Base-by-base conservation (phyloP, 164 flowering plant genomes). In the Magnolia sinica region DNA sequence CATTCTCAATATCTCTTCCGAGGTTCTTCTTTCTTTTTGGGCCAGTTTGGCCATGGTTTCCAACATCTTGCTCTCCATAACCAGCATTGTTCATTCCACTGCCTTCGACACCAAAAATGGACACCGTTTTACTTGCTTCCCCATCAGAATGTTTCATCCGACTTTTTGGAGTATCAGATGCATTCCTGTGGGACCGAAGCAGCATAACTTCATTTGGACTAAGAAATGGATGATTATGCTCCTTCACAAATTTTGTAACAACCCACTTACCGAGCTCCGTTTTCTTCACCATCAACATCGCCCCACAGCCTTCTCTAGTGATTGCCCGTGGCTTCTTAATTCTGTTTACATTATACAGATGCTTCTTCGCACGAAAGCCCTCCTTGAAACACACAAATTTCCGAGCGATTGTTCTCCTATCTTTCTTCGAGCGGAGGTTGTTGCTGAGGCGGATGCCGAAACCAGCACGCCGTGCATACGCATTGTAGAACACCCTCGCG, bases 81-180 rank as follows among this genome's bases (percentile, higher is more conserved):
- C 97, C 98, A 75, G 92, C 91, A 68, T 88, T 91, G 76, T 88
- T 89, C 70, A 88, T 82, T 16, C 94, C 96, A 77, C 93, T 93
- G 81, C 84, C 89, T 83, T 92, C 93, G 65, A 89, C 87, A 13
- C 91, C 85, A 64, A 91, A 83, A 24, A 89, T 92, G 8, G 96
- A 93, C 95, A 91, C 90, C 16, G 92, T 88, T 80, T 91, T 82
- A 13, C 93, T 87, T 18, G 94, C 92, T 4, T 95, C 97, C 84
- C 88, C 97, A 73, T 91, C 73, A 37, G 37, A 49, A 59, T 16
- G 50, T 55, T 22, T 74, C 31, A 51, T 24, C 49, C 24, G 23
- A 49, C 45, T 50, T 50, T 61, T 59, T 69, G 76, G 18, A 31
- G 63, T 23, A 61, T 74, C 73, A 23, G 68, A 9, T 19, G 68